Evolutionary conservation across 2,329 filamentous ascomycete species (phyloP).

Genomic region (Penicillium sp.): DNA sequence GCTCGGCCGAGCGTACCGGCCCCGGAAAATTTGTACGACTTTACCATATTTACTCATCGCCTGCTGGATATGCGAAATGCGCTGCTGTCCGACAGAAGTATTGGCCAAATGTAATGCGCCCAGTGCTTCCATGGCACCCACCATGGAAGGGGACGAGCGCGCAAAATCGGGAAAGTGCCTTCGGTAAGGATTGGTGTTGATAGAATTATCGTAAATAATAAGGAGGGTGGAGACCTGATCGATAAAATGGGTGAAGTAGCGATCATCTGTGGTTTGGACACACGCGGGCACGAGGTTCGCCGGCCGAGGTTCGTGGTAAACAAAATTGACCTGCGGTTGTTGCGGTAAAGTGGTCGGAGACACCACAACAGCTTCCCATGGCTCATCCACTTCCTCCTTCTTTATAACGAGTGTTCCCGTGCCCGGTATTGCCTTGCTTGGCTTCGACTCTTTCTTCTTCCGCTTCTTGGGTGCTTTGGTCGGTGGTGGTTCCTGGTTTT

Average conservation of each 20-base stretch:
- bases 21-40: conserved; percentile 36
- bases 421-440: conserved; percentile 10
- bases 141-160: conserved; percentile 35
- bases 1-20: conserved; percentile 25
- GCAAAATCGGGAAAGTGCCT: conserved; percentile 35
- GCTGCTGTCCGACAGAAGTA: conserved; percentile 32
- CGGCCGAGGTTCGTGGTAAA: conserved; percentile 28
- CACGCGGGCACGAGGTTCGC: conserved; percentile 16
- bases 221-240: conserved; percentile 35
- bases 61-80: conserved; percentile 37
- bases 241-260: conserved; percentile 39
- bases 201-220: conserved; percentile 38
- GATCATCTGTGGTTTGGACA: conserved; percentile 27
- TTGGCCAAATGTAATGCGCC: conserved; percentile 45
- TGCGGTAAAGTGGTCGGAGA: conserved; percentile 27
- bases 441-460: conserved; percentile 21
- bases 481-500: conserved; percentile 15
- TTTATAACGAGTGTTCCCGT: conserved; percentile 4
- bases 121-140: conserved; percentile 41
- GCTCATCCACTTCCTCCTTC: conserved; percentile 10
- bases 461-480: conserved; percentile 16
- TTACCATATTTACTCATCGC: conserved; percentile 42
- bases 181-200: conserved; percentile 40
- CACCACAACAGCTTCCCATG: conserved; percentile 23
- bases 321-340: conserved; percentile 19